phyloP scores from a whole-genome alignment of 2,329 filamentous ascomycete genomes.

The Dactylellina cionopaga region DNA sequence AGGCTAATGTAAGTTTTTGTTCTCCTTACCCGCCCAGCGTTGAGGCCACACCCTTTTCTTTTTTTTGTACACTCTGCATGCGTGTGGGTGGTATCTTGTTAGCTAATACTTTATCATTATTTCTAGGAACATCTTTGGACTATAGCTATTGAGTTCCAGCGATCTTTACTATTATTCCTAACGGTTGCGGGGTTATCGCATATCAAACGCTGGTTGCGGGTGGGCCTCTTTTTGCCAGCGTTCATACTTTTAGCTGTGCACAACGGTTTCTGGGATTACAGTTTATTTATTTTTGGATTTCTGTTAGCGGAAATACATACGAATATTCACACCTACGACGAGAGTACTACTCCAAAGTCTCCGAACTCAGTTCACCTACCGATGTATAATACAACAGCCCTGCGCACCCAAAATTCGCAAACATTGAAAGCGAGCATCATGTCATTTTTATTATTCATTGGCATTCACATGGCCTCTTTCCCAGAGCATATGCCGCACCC shows the following conservation, averaged over 20 bases:
- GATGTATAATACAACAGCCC: neutral
- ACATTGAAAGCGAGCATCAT: neutral
- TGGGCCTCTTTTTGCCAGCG: neutral
- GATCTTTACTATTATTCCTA: neutral
- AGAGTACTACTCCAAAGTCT: too few relatives aligned
- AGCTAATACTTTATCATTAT: neutral
- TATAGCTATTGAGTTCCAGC: neutral
- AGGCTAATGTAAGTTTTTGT: neutral
- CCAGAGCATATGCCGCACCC: neutral
- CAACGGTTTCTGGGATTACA: neutral
- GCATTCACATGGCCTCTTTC: constrained; percentile 8
- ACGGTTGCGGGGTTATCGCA: neutral
- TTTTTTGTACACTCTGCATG: neutral
- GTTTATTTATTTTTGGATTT: neutral
- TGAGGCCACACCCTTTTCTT: neutral
- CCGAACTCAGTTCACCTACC: neutral
- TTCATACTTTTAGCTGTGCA: neutral
- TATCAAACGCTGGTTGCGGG: constrained; percentile 1
- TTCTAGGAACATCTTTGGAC: constrained; percentile 1
- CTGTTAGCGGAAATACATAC: neutral
- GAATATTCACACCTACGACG: neutral
- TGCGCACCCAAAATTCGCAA: neutral
- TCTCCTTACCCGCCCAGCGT: too few relatives aligned
- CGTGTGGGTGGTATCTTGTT: neutral
- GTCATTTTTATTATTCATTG: neutral